Evolutionary conservation across 148 eudicot genomes (phyloP).

Genomic region (Fagopyrum esculentum): DNA sequence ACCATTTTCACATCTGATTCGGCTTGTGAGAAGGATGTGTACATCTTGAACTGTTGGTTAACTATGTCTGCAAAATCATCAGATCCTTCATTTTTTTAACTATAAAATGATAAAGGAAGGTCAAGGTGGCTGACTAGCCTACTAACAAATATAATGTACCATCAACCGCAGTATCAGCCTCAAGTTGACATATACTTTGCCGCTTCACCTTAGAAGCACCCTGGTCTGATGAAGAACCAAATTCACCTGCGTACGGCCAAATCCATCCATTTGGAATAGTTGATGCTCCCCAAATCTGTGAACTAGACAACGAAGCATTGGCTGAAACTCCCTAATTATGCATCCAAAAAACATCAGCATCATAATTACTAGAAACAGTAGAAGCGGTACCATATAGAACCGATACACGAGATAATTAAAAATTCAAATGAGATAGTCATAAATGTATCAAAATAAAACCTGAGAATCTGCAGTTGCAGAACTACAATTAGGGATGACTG

Average conservation of each 20-base stretch:
- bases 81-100: neutral
- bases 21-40: conserved; percentile 79
- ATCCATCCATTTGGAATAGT: conserved; percentile 74
- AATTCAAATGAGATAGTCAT: neutral
- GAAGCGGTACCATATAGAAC: neutral
- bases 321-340: conserved; percentile 55
- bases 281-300: conserved; percentile 59
- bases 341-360: neutral
- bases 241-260: conserved; percentile 46
- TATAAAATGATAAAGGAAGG: neutral
- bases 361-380: neutral
- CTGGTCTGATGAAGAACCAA: conserved; percentile 31
- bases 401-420: neutral
- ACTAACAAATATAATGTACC: conserved; percentile 34
- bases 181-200: conserved; percentile 82
- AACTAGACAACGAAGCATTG: conserved; percentile 20
- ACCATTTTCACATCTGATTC: conserved; percentile 74
- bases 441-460: conserved; percentile 30
- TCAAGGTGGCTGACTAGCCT: neutral
- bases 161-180: conserved; percentile 71
- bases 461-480: conserved; percentile 33
- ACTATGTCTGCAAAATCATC: conserved; percentile 52
- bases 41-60: conserved; percentile 67
- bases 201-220: conserved; percentile 32
- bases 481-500: conserved; percentile 16